Conservation (phyloP, 2,329 filamentous ascomycete species). For the Calonectria fujianensis region DNA sequence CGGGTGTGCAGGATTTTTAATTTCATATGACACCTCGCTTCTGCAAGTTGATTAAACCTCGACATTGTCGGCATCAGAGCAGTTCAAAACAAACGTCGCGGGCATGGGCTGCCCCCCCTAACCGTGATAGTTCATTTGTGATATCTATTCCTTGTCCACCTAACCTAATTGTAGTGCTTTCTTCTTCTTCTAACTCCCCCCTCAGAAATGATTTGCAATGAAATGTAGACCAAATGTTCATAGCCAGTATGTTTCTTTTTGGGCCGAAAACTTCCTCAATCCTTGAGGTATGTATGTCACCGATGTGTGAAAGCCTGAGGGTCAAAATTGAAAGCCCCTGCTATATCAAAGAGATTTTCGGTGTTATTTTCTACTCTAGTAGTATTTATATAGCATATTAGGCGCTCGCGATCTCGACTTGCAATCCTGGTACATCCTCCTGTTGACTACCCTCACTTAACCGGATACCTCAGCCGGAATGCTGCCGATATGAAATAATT, state of each 20-base stretch:
- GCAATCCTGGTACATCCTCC: background rate
- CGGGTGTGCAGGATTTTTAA: slow-evolving; percentile 83
- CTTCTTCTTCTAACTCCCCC: background rate
- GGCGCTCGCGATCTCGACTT: background rate
- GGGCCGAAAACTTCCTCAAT: background rate
- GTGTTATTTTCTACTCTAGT: background rate
- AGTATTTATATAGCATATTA: background rate
- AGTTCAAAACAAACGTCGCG: too few relatives aligned
- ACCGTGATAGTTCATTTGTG: background rate
- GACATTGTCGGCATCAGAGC: background rate
- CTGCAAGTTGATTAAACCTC: background rate
- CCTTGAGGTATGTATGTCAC: background rate
- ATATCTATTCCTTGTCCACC: background rate
- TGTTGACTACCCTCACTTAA: slow-evolving; percentile 19
- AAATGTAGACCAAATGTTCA: background rate
- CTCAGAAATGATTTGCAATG: background rate
- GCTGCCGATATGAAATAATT: slow-evolving; percentile 41
- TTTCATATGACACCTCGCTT: background rate
- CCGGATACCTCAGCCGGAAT: slow-evolving; percentile 46
- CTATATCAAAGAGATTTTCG: background rate
- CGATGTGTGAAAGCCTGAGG: background rate
- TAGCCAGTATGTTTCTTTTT: background rate
- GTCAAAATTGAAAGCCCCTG: background rate
- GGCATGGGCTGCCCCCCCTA: background rate
- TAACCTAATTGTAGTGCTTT: background rate